A percentile compares a stretch with the other conserved stretches of the same genome.
Conservation (phyloP, 352 stramenopile genomes). For the Phytophthora podocarpi region DNA sequence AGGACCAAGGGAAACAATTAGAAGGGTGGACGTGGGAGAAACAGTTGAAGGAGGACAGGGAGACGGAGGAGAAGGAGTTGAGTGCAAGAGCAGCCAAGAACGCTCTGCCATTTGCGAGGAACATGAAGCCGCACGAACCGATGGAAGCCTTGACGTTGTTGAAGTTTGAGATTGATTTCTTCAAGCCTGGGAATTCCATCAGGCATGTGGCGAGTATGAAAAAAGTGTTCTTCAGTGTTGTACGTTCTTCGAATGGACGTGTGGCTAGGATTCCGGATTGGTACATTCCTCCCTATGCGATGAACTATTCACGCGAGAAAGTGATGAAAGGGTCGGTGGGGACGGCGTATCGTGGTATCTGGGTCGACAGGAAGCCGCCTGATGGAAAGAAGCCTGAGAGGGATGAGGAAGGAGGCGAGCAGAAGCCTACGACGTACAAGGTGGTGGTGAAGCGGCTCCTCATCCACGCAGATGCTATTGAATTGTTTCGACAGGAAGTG, state of each 20-base stretch:
- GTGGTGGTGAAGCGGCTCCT: constrained; percentile 27
- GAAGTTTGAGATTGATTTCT: constrained; percentile 44
- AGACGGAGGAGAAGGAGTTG: constrained; percentile 20
- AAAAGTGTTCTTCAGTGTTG: constrained; percentile 38
- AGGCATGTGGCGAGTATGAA: constrained; percentile 41
- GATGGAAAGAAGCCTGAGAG: constrained; percentile 13
- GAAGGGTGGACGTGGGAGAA: constrained; percentile 15
- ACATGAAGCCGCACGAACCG: constrained; percentile 32
- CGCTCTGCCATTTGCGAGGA: constrained; percentile 33
- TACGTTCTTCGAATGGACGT: constrained; percentile 35
- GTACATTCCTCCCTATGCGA: constrained; percentile 30
- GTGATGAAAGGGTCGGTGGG: constrained; percentile 16
- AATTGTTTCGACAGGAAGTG: constrained; percentile 31
- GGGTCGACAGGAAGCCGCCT: constrained; percentile 18
- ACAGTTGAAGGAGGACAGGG: constrained; percentile 9
- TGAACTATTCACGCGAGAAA: constrained; percentile 19
- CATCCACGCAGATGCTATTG: constrained; percentile 31
- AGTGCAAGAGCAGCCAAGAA: constrained; percentile 25
- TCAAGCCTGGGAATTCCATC: constrained; percentile 24
- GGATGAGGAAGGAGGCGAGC: neutral
- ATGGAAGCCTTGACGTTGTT: constrained; percentile 44
- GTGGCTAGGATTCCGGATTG: constrained; percentile 38
- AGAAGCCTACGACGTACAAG: neutral
- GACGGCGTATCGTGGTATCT: constrained; percentile 15
- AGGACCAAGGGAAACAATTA: no score